Base-by-base conservation (phyloP, 2,329 filamentous ascomycete genomes). In the Colletotrichum salicis region DNA sequence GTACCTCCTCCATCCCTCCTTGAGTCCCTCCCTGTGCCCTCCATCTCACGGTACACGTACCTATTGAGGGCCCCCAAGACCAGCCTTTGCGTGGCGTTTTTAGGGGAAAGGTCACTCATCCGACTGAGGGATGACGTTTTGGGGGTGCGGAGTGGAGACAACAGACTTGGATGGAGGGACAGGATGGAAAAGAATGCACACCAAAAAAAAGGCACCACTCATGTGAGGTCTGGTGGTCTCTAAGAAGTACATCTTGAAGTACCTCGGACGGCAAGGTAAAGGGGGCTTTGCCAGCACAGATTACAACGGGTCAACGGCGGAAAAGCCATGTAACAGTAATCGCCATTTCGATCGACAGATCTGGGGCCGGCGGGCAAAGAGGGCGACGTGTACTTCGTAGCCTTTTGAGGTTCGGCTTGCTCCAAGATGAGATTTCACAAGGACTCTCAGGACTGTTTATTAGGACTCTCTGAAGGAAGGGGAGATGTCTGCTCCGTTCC, bases 61-160 rank as follows among this genome's bases (percentile, higher is more conserved):
- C 29, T 12, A 48, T 24, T 57, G 15, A 15, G 22, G 12, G 48
- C n/a, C 15, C 52, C 24, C 52, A 45, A 24, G 66, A 24, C 59
- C 58, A 64, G 58, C 64, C 64, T 63, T 64, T 55, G 69, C 45
- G 64, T 63, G 64, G 27, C 22, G 63, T 69, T 59, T 37, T 55
- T 66, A 35, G 56, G 62, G 52, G 31, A 10, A 31, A 7, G 37
- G 19, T 22, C 41, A 48, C 19, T 48, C 41, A 48, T 41, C 19
- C 41, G 22, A 52, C 64, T 63, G 58, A 58, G 58, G 69, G 33
- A 71, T 71, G 69, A 71, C 69, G 69, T 69, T 71, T 71, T 29
- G 35, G 31, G 31, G 31, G 12, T 54, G 45, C 24, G 35, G 48
- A 60, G 67, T 61, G 67, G 63, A 19, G 45, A 35, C 45, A 27